Evolutionary conservation across 2,329 filamentous ascomycete species (phyloP).

Genomic region (Nothomitra cinnamomea): DNA sequence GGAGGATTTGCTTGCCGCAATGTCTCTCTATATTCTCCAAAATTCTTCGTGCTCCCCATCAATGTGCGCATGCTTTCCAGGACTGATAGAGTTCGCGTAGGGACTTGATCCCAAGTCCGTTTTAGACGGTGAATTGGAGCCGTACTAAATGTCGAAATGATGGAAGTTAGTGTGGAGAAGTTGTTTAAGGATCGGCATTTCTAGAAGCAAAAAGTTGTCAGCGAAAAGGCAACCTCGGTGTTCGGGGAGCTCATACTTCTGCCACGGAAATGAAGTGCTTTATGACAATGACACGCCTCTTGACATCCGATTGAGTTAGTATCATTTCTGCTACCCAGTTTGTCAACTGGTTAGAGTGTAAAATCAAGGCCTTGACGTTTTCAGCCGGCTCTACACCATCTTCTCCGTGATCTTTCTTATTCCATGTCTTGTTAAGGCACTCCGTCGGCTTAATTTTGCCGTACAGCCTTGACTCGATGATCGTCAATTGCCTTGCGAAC

Average conservation of each 20-base stretch:
- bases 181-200: conserved; percentile 93
- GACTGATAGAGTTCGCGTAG: conserved; percentile 60
- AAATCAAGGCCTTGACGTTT: conserved; percentile 89
- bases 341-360: conserved; percentile 96
- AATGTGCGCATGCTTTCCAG: conserved; percentile 84
- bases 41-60: conserved; percentile 97
- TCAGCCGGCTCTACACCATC: conserved; percentile 72
- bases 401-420: conserved; percentile 67
- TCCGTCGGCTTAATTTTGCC: conserved; percentile 92
- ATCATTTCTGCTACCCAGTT: conserved; percentile 99
- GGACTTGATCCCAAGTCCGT: conserved; percentile 87
- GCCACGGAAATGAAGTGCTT: conserved; percentile 96
- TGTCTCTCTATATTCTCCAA: conserved; percentile 87
- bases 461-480: conserved; percentile 89
- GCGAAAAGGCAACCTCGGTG: conserved; percentile 9
- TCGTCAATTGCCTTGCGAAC: conserved; percentile 92
- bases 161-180: conserved; percentile 92
- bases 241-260: conserved; percentile 46
- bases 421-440: conserved; percentile 97
- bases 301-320: conserved; percentile 80
- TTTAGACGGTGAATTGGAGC: conserved; percentile 88
- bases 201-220: conserved; percentile 27
- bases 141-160: conserved; percentile 88
- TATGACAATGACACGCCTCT: conserved; percentile 91
- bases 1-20: conserved; percentile 87